Base-by-base conservation (phyloP, 176 grass and related monocot species). In the Elymus sibiricus region DNA sequence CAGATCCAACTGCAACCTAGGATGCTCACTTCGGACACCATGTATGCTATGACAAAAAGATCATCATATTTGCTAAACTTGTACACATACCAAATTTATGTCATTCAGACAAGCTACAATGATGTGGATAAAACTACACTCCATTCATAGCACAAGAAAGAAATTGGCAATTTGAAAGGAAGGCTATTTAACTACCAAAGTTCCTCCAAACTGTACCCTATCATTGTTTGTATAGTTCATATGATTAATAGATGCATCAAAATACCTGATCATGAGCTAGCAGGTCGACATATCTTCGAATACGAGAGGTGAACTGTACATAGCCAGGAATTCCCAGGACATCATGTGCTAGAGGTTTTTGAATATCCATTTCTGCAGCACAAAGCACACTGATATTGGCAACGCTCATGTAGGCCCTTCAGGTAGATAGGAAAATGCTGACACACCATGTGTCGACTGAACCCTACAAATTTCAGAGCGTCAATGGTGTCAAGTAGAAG, bases 231-330 rank as follows among this genome's bases (percentile, higher is more conserved):
- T 9, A 40, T 40, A 40, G 27, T 55, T 37, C 22, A 64, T 64
- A 77, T 58, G 49, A 86, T 71, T 70, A 15, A 31, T 8, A 80
- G 59, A 79, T 22, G 14, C 31, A 55, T 72, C 82, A 40, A 40
- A 71, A 64, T 56, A 94, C 95, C 91, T 98, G 95, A 93, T 90
- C 93, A 84, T 98, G 95, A 80, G 95, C 90, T 64, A 98, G 89
- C 51, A 98, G 87, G 86, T 98, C 95, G 29, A 92, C 83, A 83
- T 95, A 98, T 95, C 95, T 91, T 65, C 91, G 87, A 64, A 98
- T 95, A 55, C 91, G 93, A 79, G 93, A 95, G 70, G 91, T 91
- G 80, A 98, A 98, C 86, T 95, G 95, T 39, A 98, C 93, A 79
- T 98, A 98, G 79, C 95, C 93, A 84, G 93, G 81, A 88, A 98